A percentile compares a stretch with the other conserved stretches of the same genome.
These are phyloP conservation scores for Chlamydomonas sp. DNA, from an alignment of 139 green algal species.

Conservation along the genomic window DNA sequence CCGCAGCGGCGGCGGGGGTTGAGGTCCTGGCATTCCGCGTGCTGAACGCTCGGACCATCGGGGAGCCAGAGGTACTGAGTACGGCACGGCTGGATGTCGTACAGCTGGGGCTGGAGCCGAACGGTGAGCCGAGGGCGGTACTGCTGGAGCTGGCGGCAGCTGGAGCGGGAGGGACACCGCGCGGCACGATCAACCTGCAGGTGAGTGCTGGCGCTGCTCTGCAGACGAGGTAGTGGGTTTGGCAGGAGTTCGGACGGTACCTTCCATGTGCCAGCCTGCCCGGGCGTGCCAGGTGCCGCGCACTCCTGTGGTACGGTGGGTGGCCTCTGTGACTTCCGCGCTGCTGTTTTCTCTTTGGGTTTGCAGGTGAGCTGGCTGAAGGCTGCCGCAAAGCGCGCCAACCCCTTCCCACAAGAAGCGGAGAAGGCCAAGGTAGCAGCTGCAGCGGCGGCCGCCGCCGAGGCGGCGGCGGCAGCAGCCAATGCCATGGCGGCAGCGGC, in stretches of 20 bases:
- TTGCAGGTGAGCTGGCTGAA: conserved; percentile 23
- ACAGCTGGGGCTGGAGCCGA: neutral
- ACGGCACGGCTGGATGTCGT: neutral
- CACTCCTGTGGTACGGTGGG: too few species aligned
- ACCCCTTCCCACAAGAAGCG: conserved; percentile 27
- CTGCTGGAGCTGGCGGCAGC: conserved; percentile 1
- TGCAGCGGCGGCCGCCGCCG: neutral
- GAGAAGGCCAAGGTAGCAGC: neutral
- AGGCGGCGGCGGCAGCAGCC: neutral
- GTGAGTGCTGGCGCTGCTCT: neutral
- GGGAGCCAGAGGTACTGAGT: conserved; percentile 25
- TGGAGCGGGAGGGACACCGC: neutral
- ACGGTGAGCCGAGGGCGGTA: neutral
- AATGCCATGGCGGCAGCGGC: too few species aligned
- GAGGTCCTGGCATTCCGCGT: conserved; percentile 13
- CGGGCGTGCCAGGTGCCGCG: too few species aligned
- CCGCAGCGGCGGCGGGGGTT: too few species aligned
- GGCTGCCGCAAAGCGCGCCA: conserved; percentile 4
- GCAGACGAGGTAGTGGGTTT: too few species aligned
- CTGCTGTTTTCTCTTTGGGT: neutral
- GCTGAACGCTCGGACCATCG: conserved; percentile 15
- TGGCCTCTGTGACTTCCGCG: too few species aligned
- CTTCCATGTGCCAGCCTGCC: too few species aligned
- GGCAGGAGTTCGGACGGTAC: too few species aligned
- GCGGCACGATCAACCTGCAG: conserved; percentile 27